A percentile compares a stretch with the other conserved stretches of the same genome.
Evolutionary conservation across 192 early-diverging fungal genomes (phyloP).

Genomic region (Coemansia sp.): DNA sequence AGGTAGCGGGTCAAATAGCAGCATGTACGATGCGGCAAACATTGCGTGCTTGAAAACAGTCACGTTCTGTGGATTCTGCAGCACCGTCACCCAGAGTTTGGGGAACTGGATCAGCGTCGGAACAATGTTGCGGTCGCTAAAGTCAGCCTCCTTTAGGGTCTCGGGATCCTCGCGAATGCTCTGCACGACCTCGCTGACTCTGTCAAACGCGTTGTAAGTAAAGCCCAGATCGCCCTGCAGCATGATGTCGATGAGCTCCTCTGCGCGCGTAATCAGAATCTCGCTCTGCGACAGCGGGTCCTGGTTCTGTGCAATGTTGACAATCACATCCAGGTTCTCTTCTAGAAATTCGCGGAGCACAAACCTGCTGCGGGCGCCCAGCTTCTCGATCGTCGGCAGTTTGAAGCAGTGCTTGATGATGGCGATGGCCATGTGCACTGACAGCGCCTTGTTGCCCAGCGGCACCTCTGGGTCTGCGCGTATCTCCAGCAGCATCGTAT

Average conservation of each 20-base stretch:
- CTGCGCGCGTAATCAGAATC: slow-evolving; percentile 23
- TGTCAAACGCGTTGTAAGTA: slow-evolving; percentile 12
- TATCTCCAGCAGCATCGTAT: slow-evolving; percentile 17
- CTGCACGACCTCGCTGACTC: slow-evolving; percentile 20
- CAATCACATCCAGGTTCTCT: slow-evolving; percentile 8
- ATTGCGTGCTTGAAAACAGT: slow-evolving; percentile 30
- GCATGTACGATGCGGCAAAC: slow-evolving; percentile 29
- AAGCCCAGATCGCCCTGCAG: slow-evolving; percentile 27
- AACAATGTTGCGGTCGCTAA: background rate
- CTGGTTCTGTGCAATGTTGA: slow-evolving; percentile 28
- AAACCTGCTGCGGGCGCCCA: slow-evolving; percentile 10
- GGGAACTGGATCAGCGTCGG: slow-evolving; percentile 28
- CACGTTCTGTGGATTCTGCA: slow-evolving; percentile 27
- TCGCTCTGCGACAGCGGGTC: slow-evolving; percentile 25
- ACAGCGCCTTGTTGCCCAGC: slow-evolving; percentile 10
- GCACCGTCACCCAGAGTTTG: slow-evolving; percentile 20
- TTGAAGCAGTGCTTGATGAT: slow-evolving; percentile 40
- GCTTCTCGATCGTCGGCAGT: slow-evolving; percentile 19
- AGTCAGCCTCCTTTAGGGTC: background rate
- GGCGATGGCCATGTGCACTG: slow-evolving; percentile 28
- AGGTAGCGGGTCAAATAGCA: slow-evolving; percentile 37
- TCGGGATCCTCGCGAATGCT: slow-evolving; percentile 11
- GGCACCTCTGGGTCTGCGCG: slow-evolving; percentile 11
- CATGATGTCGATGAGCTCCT: slow-evolving; percentile 36
- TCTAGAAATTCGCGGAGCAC: slow-evolving; percentile 28